phyloP scores from a whole-genome alignment of 345 rosid genomes.

The Hirschfeldia incana region DNA sequence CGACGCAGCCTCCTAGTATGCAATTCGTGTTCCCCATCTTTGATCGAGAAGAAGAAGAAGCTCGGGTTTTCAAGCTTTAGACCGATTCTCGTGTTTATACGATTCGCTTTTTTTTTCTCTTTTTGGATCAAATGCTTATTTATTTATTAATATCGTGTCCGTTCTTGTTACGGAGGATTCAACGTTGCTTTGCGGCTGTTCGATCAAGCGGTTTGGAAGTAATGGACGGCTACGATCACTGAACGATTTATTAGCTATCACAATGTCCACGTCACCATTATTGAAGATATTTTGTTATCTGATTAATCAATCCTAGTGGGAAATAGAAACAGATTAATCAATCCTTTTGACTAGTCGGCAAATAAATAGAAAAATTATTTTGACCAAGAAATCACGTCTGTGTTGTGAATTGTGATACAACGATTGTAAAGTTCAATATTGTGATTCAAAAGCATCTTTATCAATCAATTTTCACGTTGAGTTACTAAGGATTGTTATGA shows the following conservation, averaged over 20 bases:
- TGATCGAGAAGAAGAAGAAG: neutral
- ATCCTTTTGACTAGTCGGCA: neutral
- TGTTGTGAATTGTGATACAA: too few relatives aligned
- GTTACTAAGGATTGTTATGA: neutral
- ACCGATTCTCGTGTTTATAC: slow-evolving; percentile 13
- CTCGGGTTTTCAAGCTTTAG: neutral
- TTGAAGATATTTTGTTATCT: neutral
- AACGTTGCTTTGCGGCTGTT: neutral
- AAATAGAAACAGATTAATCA: neutral
- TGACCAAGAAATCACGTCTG: too few relatives aligned
- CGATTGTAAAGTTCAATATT: too few relatives aligned
- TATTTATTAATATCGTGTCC: neutral
- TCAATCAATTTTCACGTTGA: neutral
- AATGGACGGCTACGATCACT: neutral
- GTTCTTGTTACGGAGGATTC: neutral
- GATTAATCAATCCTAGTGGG: neutral
- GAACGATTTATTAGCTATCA: neutral
- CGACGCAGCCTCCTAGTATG: slow-evolving; percentile 60
- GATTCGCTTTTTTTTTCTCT: neutral
- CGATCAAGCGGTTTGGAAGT: slow-evolving; percentile 16
- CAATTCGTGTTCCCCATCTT: slow-evolving; percentile 65
- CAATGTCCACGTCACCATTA: neutral
- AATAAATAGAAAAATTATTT: too few relatives aligned
- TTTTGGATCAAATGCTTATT: too few relatives aligned
- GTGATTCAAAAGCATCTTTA: neutral